Conservation (phyloP, 1,284 basidiomycete species). For the Volvariella surrecta region DNA sequence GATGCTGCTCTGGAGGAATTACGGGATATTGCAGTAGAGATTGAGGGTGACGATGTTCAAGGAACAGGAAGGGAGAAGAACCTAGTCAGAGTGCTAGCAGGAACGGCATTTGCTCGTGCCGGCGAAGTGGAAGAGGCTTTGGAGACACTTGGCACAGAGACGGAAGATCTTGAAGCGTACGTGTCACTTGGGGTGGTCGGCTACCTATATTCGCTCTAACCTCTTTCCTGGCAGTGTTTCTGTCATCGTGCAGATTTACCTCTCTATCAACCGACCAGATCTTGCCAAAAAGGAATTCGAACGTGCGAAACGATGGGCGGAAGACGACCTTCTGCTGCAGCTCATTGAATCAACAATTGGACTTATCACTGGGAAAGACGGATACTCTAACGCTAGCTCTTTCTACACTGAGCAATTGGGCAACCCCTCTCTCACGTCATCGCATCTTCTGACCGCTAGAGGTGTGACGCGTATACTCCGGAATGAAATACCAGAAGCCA, state of each 20-base stretch:
- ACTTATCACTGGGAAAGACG: slow-evolving; percentile 71
- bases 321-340: slow-evolving; percentile 85
- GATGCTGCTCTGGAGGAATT: slow-evolving; percentile 72
- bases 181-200: slow-evolving; percentile 21
- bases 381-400: slow-evolving; percentile 66
- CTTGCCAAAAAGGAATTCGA: slow-evolving; percentile 82
- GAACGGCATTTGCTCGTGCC: slow-evolving; percentile 75
- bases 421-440: slow-evolving; percentile 73
- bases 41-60: slow-evolving; percentile 70
- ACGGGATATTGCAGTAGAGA: slow-evolving; percentile 79
- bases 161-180: slow-evolving; percentile 81
- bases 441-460: slow-evolving; percentile 73
- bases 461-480: slow-evolving; percentile 78
- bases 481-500: slow-evolving; percentile 75
- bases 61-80: slow-evolving; percentile 57
- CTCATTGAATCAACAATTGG: slow-evolving; percentile 85
- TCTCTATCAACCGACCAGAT: slow-evolving; percentile 78
- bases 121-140: slow-evolving; percentile 88
- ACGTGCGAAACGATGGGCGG: slow-evolving; percentile 75
- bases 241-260: slow-evolving; percentile 75
- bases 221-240: slow-evolving; percentile 48
- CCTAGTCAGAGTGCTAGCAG: slow-evolving; percentile 70
- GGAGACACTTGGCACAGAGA: slow-evolving; percentile 72
- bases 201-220: slow-evolving; percentile 3
- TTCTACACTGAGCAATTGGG: slow-evolving; percentile 91